A percentile compares a stretch with the other conserved stretches of the same genome.
These are phyloP conservation scores for Tinospora cordifolia DNA, from an alignment of 164 flowering plant species.

Conservation along the genomic window DNA sequence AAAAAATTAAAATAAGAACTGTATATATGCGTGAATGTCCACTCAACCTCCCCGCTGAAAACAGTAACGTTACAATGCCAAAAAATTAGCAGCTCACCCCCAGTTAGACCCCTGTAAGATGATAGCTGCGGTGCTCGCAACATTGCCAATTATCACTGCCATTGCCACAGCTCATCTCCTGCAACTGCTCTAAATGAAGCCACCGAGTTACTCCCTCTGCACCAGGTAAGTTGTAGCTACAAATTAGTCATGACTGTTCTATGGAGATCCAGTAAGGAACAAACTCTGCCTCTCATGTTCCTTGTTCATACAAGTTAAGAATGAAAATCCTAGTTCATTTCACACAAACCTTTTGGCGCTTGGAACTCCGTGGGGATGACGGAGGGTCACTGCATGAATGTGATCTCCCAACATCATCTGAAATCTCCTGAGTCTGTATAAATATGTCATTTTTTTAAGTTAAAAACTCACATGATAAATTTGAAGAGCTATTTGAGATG, in stretches of 20 bases:
- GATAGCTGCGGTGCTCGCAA: neutral
- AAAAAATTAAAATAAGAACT: neutral
- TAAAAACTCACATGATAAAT: neutral
- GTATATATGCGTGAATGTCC: neutral
- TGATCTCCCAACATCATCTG: slow-evolving; percentile 21
- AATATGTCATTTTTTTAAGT: neutral
- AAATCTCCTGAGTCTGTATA: slow-evolving; percentile 28
- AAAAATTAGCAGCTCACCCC: neutral
- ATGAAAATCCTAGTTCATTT: neutral
- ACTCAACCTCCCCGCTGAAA: neutral
- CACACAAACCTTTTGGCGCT: slow-evolving; percentile 57
- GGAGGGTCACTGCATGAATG: slow-evolving; percentile 24
- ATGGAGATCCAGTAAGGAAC: too few species aligned
- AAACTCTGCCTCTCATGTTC: too few species aligned
- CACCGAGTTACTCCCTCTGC: neutral
- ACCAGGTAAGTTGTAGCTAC: neutral
- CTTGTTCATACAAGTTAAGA: neutral
- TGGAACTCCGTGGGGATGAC: slow-evolving; percentile 32
- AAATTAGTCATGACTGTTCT: too few species aligned
- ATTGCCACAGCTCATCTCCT: neutral
- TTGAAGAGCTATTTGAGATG: neutral
- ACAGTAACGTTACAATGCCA: neutral
- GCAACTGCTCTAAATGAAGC: neutral
- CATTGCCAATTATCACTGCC: neutral
- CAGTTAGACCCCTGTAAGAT: neutral